These are phyloP conservation scores for Penicillium sp. DNA, from an alignment of 2,329 filamentous ascomycete genomes.

Conservation along the genomic window DNA sequence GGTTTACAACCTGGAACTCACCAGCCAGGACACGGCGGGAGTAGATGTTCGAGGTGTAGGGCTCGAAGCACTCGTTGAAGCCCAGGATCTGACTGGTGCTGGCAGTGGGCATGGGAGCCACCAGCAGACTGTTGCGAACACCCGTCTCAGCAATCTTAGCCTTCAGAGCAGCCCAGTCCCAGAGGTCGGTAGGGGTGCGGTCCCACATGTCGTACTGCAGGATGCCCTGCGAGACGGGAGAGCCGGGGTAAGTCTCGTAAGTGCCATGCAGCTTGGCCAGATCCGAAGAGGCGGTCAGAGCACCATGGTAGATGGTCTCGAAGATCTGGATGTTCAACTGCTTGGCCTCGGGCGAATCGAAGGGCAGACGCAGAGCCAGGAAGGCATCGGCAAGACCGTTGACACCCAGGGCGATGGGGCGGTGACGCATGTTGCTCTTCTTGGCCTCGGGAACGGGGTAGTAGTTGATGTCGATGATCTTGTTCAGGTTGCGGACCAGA, in stretches of 20 bases:
- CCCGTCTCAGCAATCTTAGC: slow-evolving; percentile 87
- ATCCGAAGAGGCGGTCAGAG: slow-evolving; percentile 81
- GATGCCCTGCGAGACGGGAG: slow-evolving; percentile 87
- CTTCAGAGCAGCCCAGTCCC: slow-evolving; percentile 92
- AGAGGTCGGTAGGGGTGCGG: slow-evolving; percentile 85
- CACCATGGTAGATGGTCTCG: slow-evolving; percentile 97
- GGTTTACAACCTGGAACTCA: slow-evolving; percentile 99
- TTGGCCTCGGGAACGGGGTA: slow-evolving; percentile 93
- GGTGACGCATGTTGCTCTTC: slow-evolving; percentile 96
- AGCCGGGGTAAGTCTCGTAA: slow-evolving; percentile 88
- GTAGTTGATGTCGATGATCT: slow-evolving; percentile 96
- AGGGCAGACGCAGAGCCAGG: slow-evolving; percentile 91
- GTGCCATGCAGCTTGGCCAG: slow-evolving; percentile 77
- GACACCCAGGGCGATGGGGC: slow-evolving; percentile 93
- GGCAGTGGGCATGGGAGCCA: slow-evolving; percentile 97
- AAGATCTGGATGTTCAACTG: slow-evolving; percentile 98
- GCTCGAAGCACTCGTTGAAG: slow-evolving; percentile 99
- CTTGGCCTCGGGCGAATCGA: slow-evolving; percentile 90
- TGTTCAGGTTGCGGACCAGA: slow-evolving; percentile 92
- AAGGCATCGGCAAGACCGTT: slow-evolving; percentile 97
- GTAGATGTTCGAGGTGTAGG: slow-evolving; percentile 99
- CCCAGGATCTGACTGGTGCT: slow-evolving; percentile 96
- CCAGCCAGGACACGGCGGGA: slow-evolving; percentile 95
- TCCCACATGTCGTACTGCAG: slow-evolving; percentile 99
- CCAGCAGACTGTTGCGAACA: slow-evolving; percentile 88